Evolutionary conservation across 2,329 filamentous ascomycete genomes (phyloP).

Genomic region (Exophiala spinifera): DNA sequence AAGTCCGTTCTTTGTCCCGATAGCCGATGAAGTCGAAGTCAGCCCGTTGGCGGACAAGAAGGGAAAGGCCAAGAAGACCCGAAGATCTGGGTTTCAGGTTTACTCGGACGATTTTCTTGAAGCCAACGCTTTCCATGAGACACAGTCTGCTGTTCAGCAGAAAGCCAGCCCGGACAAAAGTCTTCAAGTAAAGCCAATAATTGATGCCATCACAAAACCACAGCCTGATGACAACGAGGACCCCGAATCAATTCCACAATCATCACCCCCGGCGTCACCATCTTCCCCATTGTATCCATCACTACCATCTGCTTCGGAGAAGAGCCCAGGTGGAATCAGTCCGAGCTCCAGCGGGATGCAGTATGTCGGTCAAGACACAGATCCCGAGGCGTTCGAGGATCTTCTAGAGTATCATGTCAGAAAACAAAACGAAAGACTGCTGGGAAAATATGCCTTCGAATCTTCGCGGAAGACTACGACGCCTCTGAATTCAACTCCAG

Average conservation of each 20-base stretch:
- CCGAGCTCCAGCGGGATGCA: background rate
- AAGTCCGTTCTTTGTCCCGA: conserved; percentile 49
- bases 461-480: background rate
- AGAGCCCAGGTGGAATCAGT: background rate
- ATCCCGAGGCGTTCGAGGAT: conserved; percentile 33
- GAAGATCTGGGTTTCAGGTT: conserved; percentile 46
- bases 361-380: conserved; percentile 16
- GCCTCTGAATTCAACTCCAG: background rate
- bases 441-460: conserved; percentile 38
- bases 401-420: conserved; percentile 38
- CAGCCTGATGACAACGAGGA: conserved; percentile 19
- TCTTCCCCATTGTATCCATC: background rate
- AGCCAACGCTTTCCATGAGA: conserved; percentile 43
- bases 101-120: conserved; percentile 54
- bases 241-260: conserved; percentile 22
- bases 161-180: conserved; percentile 21
- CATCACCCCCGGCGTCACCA: conserved; percentile 17
- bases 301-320: background rate
- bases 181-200: background rate
- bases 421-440: conserved; percentile 36
- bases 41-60: conserved; percentile 41
- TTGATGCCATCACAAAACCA: background rate
- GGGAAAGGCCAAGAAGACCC: conserved; percentile 39
- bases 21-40: conserved; percentile 28
- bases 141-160: conserved; percentile 34